Evolutionary conservation across 345 rosid species (phyloP).

Genomic region (Moringa oleifera): DNA sequence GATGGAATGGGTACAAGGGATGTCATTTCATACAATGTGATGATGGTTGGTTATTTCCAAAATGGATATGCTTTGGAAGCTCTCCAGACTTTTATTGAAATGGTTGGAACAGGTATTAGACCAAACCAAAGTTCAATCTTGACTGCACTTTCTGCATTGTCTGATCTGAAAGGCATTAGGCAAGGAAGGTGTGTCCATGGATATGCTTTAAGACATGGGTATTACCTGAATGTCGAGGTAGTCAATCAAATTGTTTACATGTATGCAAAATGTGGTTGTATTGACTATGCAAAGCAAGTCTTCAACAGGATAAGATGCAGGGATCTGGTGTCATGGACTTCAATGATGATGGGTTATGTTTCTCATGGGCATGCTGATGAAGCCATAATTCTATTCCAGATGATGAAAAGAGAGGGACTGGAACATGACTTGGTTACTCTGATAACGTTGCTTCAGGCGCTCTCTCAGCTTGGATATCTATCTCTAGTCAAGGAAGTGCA

Average conservation of each 20-base stretch:
- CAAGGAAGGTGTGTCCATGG: conserved; percentile 29
- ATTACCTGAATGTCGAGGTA: conserved; percentile 15
- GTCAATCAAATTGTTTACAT: conserved; percentile 25
- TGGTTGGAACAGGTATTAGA: conserved; percentile 17
- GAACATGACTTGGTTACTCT: conserved; percentile 22
- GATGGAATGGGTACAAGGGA: conserved; percentile 22
- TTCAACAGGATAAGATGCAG: conserved; percentile 18
- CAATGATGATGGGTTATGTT: conserved; percentile 26
- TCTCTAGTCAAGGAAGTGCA: conserved; percentile 29
- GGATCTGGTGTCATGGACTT: conserved; percentile 32
- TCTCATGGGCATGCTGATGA: conserved; percentile 17
- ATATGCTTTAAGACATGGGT: conserved; percentile 18
- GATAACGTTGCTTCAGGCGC: conserved; percentile 25
- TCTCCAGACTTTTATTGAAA: conserved; percentile 17
- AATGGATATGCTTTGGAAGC: conserved; percentile 21
- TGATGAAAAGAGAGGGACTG: conserved; percentile 21
- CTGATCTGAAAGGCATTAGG: conserved; percentile 18
- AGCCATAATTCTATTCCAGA: conserved; percentile 19
- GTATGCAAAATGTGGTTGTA: conserved; percentile 24
- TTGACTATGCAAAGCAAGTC: conserved; percentile 17
- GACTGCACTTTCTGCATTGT: conserved; percentile 25
- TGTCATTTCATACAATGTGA: conserved; percentile 24
- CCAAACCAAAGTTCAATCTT: conserved; percentile 24
- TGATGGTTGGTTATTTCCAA: conserved; percentile 31
- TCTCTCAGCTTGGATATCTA: conserved; percentile 22